Percentiles rank a stretch among this genome's conserved stretches.
These are phyloP conservation scores for Russula emetica DNA, from an alignment of 768 basidiomycete species.

Conservation along the genomic window DNA sequence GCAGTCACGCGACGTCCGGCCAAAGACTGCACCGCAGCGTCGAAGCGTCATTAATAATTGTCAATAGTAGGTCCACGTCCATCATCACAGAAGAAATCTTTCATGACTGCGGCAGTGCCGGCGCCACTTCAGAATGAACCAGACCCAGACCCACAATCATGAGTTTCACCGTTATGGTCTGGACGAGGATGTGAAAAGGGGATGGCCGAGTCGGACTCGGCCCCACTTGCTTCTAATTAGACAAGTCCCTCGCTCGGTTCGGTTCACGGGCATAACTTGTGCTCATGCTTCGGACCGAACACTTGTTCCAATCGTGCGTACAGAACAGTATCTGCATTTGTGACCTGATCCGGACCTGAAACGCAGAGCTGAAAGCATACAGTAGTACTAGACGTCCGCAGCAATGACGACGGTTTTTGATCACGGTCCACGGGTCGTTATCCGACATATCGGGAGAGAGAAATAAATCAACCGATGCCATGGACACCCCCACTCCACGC, in stretches of 20 bases:
- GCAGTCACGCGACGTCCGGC: neutral
- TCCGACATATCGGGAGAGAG: neutral
- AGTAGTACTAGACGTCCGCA: neutral
- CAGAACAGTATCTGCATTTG: neutral
- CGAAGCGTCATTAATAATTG: neutral
- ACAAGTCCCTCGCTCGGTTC: neutral
- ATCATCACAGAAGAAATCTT: neutral
- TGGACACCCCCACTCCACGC: neutral
- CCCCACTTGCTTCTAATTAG: neutral
- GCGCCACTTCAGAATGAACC: neutral
- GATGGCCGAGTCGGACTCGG: neutral
- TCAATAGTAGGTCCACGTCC: neutral
- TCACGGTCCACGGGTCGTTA: neutral
- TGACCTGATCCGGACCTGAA: neutral
- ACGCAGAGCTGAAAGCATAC: neutral
- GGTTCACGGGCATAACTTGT: neutral
- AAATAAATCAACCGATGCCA: neutral
- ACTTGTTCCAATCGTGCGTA: neutral
- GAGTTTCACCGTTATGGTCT: neutral
- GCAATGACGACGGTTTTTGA: neutral
- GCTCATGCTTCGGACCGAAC: neutral
- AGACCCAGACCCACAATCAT: neutral
- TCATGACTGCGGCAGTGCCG: neutral
- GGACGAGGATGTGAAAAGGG: neutral
- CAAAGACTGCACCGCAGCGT: neutral